These are phyloP conservation scores for Tulasnella calospora DNA, from an alignment of 768 basidiomycete genomes.

Conservation along the genomic window DNA sequence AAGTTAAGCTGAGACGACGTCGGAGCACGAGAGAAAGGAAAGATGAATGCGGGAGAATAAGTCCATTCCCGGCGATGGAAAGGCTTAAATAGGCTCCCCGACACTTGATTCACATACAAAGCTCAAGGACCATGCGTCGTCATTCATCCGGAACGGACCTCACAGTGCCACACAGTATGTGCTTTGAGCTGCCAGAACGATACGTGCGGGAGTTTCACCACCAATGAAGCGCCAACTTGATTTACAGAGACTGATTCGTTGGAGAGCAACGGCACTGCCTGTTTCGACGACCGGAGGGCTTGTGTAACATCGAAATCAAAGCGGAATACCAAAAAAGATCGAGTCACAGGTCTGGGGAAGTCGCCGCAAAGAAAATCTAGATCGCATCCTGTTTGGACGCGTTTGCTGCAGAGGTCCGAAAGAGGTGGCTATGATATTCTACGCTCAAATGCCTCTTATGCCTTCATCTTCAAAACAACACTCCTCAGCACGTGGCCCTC, in stretches of 20 bases:
- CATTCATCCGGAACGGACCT: not conserved
- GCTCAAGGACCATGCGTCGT: not conserved
- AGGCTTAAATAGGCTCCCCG: not conserved
- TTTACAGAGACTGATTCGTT: not conserved
- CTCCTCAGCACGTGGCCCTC: not conserved
- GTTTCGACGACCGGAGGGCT: not conserved
- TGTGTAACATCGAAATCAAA: not conserved
- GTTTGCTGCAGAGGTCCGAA: not conserved
- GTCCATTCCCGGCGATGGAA: not conserved
- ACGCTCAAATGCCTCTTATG: constrained; percentile 5
- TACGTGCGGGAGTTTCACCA: not conserved
- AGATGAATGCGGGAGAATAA: not conserved
- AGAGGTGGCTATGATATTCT: not conserved
- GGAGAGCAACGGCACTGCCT: not conserved
- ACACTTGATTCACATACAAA: not conserved
- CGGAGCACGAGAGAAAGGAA: not conserved
- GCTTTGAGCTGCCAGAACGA: not conserved
- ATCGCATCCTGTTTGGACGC: not conserved
- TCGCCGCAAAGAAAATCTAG: not conserved
- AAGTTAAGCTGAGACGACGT: not conserved
- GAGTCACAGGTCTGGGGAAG: not conserved
- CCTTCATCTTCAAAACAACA: not conserved
- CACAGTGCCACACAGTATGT: not conserved
- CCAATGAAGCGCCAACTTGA: not conserved
- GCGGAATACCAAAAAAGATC: not conserved